Percentiles rank a stretch among this genome's conserved stretches.
phyloP scores from a whole-genome alignment of 1,284 basidiomycete genomes.

The Phellopilus nigrolimitatus region DNA sequence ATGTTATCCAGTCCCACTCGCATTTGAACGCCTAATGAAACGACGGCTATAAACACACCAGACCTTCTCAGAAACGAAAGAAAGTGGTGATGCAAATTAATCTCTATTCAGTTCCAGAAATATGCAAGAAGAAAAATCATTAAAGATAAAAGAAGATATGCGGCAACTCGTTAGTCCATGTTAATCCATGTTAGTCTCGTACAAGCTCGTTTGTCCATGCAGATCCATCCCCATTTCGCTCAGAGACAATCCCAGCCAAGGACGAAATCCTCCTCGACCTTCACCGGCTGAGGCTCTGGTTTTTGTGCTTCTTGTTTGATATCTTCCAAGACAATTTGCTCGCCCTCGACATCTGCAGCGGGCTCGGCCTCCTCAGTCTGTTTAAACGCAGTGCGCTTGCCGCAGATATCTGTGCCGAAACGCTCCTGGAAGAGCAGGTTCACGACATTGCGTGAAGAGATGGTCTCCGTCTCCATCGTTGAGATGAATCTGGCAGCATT shows the following conservation, averaged over 20 bases:
- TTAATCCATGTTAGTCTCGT: conserved; percentile 1
- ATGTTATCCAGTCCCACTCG: neutral
- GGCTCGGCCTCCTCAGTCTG: conserved; percentile 1
- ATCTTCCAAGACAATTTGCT: conserved; percentile 27
- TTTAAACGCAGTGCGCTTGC: conserved; percentile 14
- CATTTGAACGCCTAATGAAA: no score
- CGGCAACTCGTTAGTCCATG: neutral
- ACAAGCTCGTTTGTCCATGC: neutral
- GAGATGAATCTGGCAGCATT: conserved; percentile 56
- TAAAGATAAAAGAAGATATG: conserved; percentile 3
- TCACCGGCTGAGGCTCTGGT: conserved; percentile 19
- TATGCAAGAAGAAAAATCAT: neutral
- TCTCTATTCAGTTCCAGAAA: no score
- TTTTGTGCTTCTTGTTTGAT: conserved; percentile 21
- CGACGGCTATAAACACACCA: no score
- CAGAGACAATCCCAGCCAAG: conserved; percentile 63
- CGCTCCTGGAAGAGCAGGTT: conserved; percentile 70
- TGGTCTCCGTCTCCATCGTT: conserved; percentile 90
- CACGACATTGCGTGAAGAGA: conserved; percentile 80
- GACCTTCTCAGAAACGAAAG: no score
- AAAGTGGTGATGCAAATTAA: no score
- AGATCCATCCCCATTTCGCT: neutral
- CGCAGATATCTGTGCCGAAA: conserved; percentile 61
- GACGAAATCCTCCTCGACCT: conserved; percentile 37
- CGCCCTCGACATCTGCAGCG: conserved; percentile 13